Evolutionary conservation across 2,329 filamentous ascomycete genomes (phyloP), one percentile per base, ranked within the genome.

Genomic region (Fonsecaea pedrosoi): DNA sequence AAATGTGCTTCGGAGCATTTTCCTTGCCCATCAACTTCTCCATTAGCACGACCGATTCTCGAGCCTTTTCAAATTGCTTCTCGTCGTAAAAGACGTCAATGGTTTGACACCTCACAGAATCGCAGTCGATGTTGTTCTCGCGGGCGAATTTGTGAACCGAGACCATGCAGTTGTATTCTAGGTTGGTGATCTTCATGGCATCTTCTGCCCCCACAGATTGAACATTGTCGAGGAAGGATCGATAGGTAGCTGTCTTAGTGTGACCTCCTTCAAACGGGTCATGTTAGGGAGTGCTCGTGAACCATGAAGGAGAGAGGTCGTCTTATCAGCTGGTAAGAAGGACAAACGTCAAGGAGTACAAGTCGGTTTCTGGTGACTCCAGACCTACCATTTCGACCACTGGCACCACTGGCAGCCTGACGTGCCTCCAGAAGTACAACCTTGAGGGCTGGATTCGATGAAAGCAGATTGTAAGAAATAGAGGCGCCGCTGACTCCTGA

Each of bases 51-150:
- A 86, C 79, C 3, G 81, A 78, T 15, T 72, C 68, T 30, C 76
- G 72, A 1, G 81, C 80, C 1, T 71, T 63, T 4, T 74, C 73
- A 77, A 82, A 83, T 57, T 82, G 76, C 8, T 65, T 73, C 18
- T 77, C 66, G 65, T 87, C 84, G 72, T 87, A 88, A 37, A 88
- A 78, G 2, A 88, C 77, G 73, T 89, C 87, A 1, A 87, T 80
- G 0, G 87, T 89, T 30, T 82, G 78, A 70, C 85, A 83, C 9
- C 81, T 73, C 42, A 77, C 72, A 58, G 81, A 82, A 71, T 88
- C 86, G 72, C 85, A 82, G 10, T 77, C 74, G 37, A 87, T 84
- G 4, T 69, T 70, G 63, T 87, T 75, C 18, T 81, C 76, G 4
- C 74, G 73, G 0, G 85, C 84, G 67, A 89, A 83, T 0, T 73